Evolutionary conservation across 176 grass and related monocot species (phyloP).

Genomic region (Bothriochloa decipiens): DNA sequence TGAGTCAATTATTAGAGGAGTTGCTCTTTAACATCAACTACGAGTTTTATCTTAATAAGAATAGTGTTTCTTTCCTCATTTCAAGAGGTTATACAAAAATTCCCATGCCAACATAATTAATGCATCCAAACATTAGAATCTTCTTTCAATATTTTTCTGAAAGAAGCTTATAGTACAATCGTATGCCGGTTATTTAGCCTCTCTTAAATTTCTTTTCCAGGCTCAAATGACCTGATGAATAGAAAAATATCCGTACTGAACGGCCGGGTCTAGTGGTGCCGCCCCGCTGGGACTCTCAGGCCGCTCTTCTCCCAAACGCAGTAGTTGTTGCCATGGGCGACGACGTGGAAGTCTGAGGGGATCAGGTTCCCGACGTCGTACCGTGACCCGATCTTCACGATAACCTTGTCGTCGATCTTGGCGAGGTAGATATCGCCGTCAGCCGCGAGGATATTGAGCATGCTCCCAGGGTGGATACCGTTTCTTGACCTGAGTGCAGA

Average conservation of each 20-base stretch:
- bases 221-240: conserved; percentile 1
- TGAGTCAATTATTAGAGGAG: too few species aligned
- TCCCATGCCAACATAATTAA: neutral
- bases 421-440: conserved; percentile 67
- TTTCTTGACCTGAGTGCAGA: conserved; percentile 55
- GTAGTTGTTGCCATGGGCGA: conserved; percentile 69
- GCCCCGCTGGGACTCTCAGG: conserved; percentile 13
- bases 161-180: conserved; percentile 1
- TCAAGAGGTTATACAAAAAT: neutral
- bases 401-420: conserved; percentile 65
- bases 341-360: conserved; percentile 62
- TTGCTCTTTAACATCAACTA: too few species aligned
- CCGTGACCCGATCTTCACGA: conserved; percentile 65
- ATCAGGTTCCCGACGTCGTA: conserved; percentile 66
- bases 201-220: conserved; percentile 13
- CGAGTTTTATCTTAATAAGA: neutral
- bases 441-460: conserved; percentile 57
- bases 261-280: conserved; percentile 15
- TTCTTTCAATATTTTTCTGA: conserved; percentile 9
- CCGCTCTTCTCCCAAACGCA: conserved; percentile 76
- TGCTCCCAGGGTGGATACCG: conserved; percentile 56
- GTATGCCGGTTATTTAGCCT: conserved; percentile 27
- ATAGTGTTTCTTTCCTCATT: neutral
- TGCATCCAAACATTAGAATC: neutral
- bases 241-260: neutral